A percentile compares a stretch with the other conserved stretches of the same genome.
Conservation (phyloP, 805 yeast genomes). For the Cephaloascus fragrans region DNA sequence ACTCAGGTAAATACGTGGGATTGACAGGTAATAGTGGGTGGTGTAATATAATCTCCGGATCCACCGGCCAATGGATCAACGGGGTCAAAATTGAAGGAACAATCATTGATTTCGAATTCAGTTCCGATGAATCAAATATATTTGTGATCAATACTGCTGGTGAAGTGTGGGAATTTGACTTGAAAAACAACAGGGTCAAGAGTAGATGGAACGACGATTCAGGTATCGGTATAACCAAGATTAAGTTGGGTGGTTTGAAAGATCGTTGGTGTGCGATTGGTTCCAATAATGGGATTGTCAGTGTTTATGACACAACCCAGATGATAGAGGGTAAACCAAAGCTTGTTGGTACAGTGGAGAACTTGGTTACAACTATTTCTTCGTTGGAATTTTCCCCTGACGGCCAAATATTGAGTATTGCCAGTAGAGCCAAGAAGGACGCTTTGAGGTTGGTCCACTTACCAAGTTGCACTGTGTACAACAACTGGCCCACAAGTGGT, state of each 20-base stretch:
- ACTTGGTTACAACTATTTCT: conserved; percentile 74
- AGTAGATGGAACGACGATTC: conserved; percentile 80
- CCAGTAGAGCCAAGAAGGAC: conserved; percentile 79
- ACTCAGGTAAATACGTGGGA: conserved; percentile 63
- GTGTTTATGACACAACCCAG: conserved; percentile 58
- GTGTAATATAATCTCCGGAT: conserved; percentile 71
- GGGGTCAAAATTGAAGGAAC: conserved; percentile 89
- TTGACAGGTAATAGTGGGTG: conserved; percentile 84
- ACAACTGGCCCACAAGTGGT: conserved; percentile 96
- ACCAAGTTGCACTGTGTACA: conserved; percentile 77
- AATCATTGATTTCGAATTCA: conserved; percentile 72
- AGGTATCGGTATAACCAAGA: conserved; percentile 73
- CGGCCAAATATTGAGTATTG: conserved; percentile 81
- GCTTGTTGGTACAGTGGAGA: conserved; percentile 63
- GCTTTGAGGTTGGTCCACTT: conserved; percentile 80
- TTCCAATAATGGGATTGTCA: conserved; percentile 80
- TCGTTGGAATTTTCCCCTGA: conserved; percentile 68
- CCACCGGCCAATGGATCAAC: conserved; percentile 76
- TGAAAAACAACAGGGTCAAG: conserved; percentile 37
- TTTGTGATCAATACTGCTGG: conserved; percentile 64
- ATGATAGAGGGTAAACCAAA: conserved; percentile 21
- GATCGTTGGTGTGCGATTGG: conserved; percentile 88
- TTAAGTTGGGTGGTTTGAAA: conserved; percentile 60
- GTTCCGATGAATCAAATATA: conserved; percentile 29
- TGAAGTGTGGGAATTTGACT: conserved; percentile 81